Evolutionary conservation across 495 filamentous ascomycete genomes (phyloP).

Genomic region (Usnea hakonensis): DNA sequence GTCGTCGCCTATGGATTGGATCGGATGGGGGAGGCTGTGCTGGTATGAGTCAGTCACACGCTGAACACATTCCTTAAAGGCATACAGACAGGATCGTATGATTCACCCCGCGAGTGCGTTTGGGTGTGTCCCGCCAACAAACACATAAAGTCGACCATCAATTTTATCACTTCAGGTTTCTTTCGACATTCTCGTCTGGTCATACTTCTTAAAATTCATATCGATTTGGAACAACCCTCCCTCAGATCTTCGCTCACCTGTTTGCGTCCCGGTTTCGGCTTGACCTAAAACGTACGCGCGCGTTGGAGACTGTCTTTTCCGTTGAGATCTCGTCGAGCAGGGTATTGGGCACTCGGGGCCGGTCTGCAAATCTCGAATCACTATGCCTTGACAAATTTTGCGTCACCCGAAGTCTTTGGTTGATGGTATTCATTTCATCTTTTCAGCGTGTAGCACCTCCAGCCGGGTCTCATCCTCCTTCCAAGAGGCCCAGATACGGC

Average conservation of each 20-base stretch:
- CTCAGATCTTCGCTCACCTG: background rate
- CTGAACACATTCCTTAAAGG: background rate
- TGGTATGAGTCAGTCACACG: background rate
- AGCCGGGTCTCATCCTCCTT: background rate
- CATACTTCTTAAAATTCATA: background rate
- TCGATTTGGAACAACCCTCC: background rate
- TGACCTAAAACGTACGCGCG: background rate
- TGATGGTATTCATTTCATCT: background rate
- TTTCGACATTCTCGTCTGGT: background rate
- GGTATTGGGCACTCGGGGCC: background rate
- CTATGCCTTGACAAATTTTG: background rate
- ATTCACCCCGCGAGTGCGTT: background rate
- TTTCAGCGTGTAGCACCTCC: background rate
- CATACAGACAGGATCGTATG: background rate
- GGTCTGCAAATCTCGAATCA: background rate
- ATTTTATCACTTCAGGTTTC: background rate
- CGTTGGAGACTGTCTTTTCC: background rate
- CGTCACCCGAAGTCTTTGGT: background rate
- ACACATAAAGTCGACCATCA: background rate
- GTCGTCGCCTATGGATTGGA: background rate
- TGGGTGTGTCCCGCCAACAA: background rate
- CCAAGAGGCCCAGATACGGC: too few species aligned
- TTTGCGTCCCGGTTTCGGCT: too few species aligned
- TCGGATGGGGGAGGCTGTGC: background rate
- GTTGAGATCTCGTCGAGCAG: background rate